Evolutionary conservation across 192 early-diverging fungal genomes (phyloP), one percentile per base, ranked within the genome.

Genomic region (Rhizoclosmatium globosum): DNA sequence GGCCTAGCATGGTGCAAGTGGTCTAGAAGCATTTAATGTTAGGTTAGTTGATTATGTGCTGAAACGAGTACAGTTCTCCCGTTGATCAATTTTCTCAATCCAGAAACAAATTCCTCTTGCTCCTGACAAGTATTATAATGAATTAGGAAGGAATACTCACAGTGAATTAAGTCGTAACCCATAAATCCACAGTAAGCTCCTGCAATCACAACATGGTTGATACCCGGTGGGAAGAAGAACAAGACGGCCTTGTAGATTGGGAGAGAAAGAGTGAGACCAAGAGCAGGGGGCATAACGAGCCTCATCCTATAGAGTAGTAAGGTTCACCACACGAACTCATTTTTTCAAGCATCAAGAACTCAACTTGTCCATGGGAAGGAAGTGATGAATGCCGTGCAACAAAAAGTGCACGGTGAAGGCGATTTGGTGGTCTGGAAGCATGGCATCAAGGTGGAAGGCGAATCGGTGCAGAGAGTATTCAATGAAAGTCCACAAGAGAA

Each of bases 321-420:
- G 31, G 31, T 31, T 31, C 31, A 85, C 64, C 31, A n/a, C 50
- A 61, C 3, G 81, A 31, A 50, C 39, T 57, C 21, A 31, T 31
- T 31, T 31, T 31, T 31, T 31, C 31, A 31, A 31, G 0, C 31
- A 31, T 31, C 31, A 31, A 31, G 31, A 31, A 31, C 31, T 31
- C 31, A 31, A 94, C 90, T 87, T 93, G 80, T 99, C 96, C 96
- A 97, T 97, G 9, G 97, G 97, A 42, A 99, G 82, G 83, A 93
- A 97, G 81, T 99, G 96, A 84, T 99, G 97, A 46, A 99, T 94
- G 23, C 97, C 97, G 81, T 99, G 97, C 41, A 96, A 87, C 79
- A 94, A 71, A 81, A 99, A 99, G 78, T 99, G 97, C 4, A 92
- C 70, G 3, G 88, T 83, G 74, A 96, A 87, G 17, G 92, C 91